phyloP scores from a whole-genome alignment of 371 early-diverging fungal genomes.

The Mortierella sp. region DNA sequence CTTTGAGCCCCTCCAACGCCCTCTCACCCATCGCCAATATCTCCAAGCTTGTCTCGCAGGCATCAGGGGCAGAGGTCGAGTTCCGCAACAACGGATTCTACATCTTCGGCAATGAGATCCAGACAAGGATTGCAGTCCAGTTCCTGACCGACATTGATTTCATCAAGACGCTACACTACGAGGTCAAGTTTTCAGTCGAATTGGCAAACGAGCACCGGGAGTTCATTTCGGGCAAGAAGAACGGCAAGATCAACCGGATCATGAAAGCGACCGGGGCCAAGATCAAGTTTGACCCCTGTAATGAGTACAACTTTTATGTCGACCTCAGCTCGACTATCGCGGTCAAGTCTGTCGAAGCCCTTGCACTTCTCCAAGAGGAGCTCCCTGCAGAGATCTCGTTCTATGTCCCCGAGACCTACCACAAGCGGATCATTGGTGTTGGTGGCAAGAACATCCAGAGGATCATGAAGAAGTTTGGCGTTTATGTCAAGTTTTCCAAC shows the following conservation, averaged over 20 bases:
- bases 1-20: constrained; percentile 13
- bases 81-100: constrained; percentile 59
- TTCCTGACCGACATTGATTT: constrained; percentile 44
- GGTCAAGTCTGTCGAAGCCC: constrained; percentile 74
- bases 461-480: constrained; percentile 96
- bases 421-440: constrained; percentile 95
- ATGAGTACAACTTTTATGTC: constrained; percentile 84
- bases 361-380: constrained; percentile 83
- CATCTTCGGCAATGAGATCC: constrained; percentile 49
- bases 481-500: constrained; percentile 94
- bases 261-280: constrained; percentile 82
- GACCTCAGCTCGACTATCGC: constrained; percentile 73
- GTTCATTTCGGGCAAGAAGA: constrained; percentile 95
- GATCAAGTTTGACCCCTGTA: constrained; percentile 71
- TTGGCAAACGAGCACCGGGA: constrained; percentile 87
- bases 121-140: constrained; percentile 43
- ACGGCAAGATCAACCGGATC: constrained; percentile 95
- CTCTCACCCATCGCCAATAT: constrained; percentile 58
- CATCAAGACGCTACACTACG: constrained; percentile 42
- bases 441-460: constrained; percentile 96
- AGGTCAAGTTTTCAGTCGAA: constrained; percentile 70
- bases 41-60: constrained; percentile 64
- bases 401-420: constrained; percentile 89
- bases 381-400: constrained; percentile 91
- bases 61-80: constrained; percentile 70